phyloP scores from a whole-genome alignment of 305 asterid species.

The Andrographis paniculata region DNA sequence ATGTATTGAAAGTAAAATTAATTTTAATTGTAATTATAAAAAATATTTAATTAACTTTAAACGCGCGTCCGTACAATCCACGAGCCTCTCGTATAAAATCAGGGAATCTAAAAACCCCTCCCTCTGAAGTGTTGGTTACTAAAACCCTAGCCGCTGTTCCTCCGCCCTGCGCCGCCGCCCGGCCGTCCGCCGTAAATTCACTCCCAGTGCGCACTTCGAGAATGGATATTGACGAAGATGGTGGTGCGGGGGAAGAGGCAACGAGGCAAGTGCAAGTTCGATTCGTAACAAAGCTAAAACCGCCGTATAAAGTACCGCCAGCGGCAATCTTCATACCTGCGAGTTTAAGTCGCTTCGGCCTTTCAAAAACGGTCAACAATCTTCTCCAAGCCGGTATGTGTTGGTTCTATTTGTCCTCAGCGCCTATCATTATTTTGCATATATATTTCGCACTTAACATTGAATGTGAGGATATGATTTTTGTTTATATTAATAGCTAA shows the following conservation, averaged over 20 bases:
- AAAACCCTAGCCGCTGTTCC: slow-evolving; percentile 26
- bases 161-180: slow-evolving; percentile 3
- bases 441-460: too few species aligned
- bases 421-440: too few species aligned
- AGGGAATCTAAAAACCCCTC: background rate
- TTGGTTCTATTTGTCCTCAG: background rate
- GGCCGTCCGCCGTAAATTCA: slow-evolving; percentile 1
- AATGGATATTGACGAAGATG: slow-evolving; percentile 50
- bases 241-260: slow-evolving; percentile 30
- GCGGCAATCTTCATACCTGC: slow-evolving; percentile 79
- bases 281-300: slow-evolving; percentile 63
- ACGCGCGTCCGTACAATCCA: too few species aligned
- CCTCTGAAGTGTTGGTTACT: background rate
- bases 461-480: slow-evolving; percentile 13
- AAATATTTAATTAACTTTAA: too few species aligned
- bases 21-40: too few species aligned
- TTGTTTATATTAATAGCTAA: slow-evolving; percentile 28
- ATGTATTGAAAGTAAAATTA: too few species aligned
- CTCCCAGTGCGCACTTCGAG: background rate
- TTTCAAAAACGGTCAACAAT: slow-evolving; percentile 60
- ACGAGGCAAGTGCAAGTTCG: slow-evolving; percentile 73
- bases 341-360: slow-evolving; percentile 67
- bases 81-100: background rate
- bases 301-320: slow-evolving; percentile 47
- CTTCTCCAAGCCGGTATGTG: slow-evolving; percentile 52